A percentile compares a stretch with the other conserved stretches of the same genome.
Conservation (phyloP, 768 basidiomycete species). For the Leccinellum rugosiceps region DNA sequence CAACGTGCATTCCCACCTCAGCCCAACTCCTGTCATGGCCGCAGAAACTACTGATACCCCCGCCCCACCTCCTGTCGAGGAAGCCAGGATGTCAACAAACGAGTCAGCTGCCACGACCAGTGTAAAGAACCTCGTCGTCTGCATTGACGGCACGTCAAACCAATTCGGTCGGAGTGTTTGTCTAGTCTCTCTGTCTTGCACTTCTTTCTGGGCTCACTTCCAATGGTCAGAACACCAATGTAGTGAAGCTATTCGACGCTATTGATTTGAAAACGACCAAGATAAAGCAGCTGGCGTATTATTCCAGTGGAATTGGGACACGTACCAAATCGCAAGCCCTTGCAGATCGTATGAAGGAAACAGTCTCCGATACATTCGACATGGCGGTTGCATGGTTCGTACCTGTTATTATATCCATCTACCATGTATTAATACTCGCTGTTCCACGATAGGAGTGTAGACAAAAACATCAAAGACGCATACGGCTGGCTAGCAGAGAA, state of each 20-base stretch:
- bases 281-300: neutral
- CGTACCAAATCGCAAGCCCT: neutral
- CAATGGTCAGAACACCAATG: neutral
- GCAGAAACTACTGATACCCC: neutral
- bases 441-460: neutral
- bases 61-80: neutral
- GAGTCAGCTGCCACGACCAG: no score
- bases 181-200: neutral
- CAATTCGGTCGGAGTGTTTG: neutral
- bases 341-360: neutral
- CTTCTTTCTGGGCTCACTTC: neutral
- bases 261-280: neutral
- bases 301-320: neutral
- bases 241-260: no score
- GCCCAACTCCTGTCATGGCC: neutral
- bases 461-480: neutral
- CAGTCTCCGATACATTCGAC: no score
- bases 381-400: neutral
- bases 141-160: neutral
- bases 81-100: neutral
- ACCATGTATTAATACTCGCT: neutral
- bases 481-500: neutral
- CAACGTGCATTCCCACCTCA: neutral
- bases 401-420: neutral
- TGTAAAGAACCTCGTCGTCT: constrained; percentile 2